phyloP scores from a whole-genome alignment of 805 yeast species.

The Wickerhamomyces chambardii region DNA sequence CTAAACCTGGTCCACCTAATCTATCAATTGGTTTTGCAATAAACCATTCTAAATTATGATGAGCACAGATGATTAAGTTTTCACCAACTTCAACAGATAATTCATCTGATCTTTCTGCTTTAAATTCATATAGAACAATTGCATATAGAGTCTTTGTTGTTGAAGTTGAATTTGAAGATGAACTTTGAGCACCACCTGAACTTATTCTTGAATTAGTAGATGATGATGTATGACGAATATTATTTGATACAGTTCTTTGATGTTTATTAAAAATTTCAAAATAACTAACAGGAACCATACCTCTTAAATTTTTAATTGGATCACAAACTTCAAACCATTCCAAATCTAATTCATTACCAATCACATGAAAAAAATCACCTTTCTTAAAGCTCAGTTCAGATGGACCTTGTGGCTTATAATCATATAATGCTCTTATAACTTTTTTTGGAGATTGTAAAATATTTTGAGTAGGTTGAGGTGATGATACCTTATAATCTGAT shows the following conservation, averaged over 20 bases:
- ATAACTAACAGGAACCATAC: slow-evolving; percentile 80
- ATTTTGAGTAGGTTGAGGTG: slow-evolving; percentile 8
- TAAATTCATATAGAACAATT: slow-evolving; percentile 75
- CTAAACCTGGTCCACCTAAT: slow-evolving; percentile 94
- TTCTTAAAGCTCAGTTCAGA: slow-evolving; percentile 71
- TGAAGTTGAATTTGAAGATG: neutral
- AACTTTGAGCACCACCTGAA: slow-evolving; percentile 10
- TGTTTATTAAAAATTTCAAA: slow-evolving; percentile 73
- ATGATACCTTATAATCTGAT: slow-evolving; percentile 15
- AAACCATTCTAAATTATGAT: slow-evolving; percentile 95
- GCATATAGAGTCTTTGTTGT: slow-evolving; percentile 58
- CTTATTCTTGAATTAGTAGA: slow-evolving; percentile 2
- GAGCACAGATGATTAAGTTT: slow-evolving; percentile 88
- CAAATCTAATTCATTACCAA: slow-evolving; percentile 44
- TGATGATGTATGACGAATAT: no score
- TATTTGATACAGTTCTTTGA: slow-evolving; percentile 14
- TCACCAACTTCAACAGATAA: slow-evolving; percentile 81
- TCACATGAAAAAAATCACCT: slow-evolving; percentile 88
- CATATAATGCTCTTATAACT: slow-evolving; percentile 75
- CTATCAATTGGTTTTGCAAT: slow-evolving; percentile 95
- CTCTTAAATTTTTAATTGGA: slow-evolving; percentile 68
- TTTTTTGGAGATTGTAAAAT: slow-evolving; percentile 54
- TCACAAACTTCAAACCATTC: slow-evolving; percentile 85
- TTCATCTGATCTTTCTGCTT: slow-evolving; percentile 74
- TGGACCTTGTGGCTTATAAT: slow-evolving; percentile 70